Evolutionary conservation across 768 basidiomycete genomes (phyloP), one percentile per base, ranked within the genome.

Genomic region (Tricholoma furcatifolium): DNA sequence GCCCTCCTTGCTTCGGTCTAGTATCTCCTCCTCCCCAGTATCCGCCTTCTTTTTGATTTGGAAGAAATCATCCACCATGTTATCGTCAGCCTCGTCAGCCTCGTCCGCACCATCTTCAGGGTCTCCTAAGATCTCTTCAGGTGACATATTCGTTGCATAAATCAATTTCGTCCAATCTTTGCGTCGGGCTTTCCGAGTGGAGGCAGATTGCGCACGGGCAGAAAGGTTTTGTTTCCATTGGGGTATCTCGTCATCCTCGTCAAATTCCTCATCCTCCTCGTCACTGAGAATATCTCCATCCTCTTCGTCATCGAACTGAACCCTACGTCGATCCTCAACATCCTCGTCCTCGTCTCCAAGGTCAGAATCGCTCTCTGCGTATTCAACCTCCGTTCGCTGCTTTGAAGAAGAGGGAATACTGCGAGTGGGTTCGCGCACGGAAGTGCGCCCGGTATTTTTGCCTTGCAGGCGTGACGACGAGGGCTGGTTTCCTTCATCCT

Each of bases 151-250:
- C 40, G 80, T 80, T 35, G 77, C 76, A 67, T 98, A 98, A 47
- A 98, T 91, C 42, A 96, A 79, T 47, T 85, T 85, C 63, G 85
- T 91, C 83, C 93, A 90, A 64, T 96, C 84, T 60, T 80, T 83
- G 54, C 78, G 76, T 34, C 75, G 74, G 8, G 58, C 50, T 34
- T 66, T 69, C 6, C 67, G 72, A 1, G 73, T 67, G 7, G 74
- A 71, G 3, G 76, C 67, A 11, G 73, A 71, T 9, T 72, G 71
- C 6, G 71, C 73, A 41, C 72, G 64, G 41, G 51, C 71, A 0
- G 79, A 73, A 1, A 95, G 73, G 59, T 88, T 78, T 10, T 64
- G 60, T 70, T 94, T 94, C 93, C 93, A 95, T 53, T 73, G 73
- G 0, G 92, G 91, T 1, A 73, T 74, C 2, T 73, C 74, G 23